Conservation (phyloP, 176 grass and related monocot genomes). For the Phoenix dactylifera region DNA sequence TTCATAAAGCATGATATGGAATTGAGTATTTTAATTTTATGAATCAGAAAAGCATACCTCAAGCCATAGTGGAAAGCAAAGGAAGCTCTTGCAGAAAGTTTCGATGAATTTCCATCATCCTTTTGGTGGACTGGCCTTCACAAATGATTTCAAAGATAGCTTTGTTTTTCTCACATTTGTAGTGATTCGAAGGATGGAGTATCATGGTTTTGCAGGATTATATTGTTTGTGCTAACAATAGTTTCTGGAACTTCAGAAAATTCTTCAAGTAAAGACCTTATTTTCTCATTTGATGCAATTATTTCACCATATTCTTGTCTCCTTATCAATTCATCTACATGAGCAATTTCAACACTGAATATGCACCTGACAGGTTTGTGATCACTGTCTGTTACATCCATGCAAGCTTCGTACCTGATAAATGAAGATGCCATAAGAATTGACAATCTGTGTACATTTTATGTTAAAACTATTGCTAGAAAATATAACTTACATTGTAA, state of each 20-base stretch:
- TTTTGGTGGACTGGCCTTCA: constrained; percentile 55
- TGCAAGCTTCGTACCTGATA: constrained; percentile 84
- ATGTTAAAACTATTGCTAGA: not conserved
- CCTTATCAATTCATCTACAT: constrained; percentile 67
- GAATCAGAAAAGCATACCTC: constrained; percentile 45
- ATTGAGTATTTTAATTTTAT: not conserved
- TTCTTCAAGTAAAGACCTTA: constrained; percentile 54
- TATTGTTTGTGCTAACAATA: constrained; percentile 59
- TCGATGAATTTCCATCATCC: constrained; percentile 43
- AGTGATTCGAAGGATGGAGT: constrained; percentile 53
- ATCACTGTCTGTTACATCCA: constrained; percentile 89
- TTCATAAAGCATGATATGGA: not conserved
- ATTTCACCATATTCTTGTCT: constrained; percentile 79
- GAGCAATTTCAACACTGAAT: constrained; percentile 86
- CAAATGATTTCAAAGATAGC: constrained; percentile 67
- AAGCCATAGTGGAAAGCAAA: constrained; percentile 89
- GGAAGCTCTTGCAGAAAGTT: constrained; percentile 56
- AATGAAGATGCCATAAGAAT: constrained; percentile 12
- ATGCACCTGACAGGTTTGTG: constrained; percentile 97
- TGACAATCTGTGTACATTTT: not conserved
- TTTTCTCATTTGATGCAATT: constrained; percentile 55
- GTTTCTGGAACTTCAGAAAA: constrained; percentile 62
- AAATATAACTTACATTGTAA: constrained; percentile 53
- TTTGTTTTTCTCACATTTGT: constrained; percentile 55
- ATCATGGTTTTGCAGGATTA: constrained; percentile 68